Evolutionary conservation across 768 basidiomycete species (phyloP).

Genomic region (Suillus alpinus): DNA sequence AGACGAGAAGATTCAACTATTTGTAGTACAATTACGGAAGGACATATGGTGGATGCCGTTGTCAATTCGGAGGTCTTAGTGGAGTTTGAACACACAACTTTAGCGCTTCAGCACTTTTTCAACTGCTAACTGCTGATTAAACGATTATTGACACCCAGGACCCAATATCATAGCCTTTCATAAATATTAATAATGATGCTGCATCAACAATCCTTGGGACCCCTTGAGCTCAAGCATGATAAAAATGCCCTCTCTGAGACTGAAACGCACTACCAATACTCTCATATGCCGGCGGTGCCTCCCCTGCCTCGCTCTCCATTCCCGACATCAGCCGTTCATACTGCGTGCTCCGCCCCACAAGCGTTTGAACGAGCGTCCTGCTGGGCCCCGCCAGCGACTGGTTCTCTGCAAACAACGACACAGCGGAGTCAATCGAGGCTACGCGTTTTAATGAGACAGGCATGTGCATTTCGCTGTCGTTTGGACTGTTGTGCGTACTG

Average conservation of each 20-base stretch:
- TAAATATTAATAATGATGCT: background rate
- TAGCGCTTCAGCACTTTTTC: background rate
- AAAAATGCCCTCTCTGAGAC: background rate
- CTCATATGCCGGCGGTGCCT: constrained; percentile 67
- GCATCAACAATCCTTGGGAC: background rate
- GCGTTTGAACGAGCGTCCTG: constrained; percentile 20
- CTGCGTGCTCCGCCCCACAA: constrained; percentile 41
- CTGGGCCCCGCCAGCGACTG: constrained; percentile 7
- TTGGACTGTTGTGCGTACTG: background rate
- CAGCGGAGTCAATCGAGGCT: constrained; percentile 26
- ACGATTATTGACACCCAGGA: background rate
- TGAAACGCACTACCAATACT: constrained; percentile 14
- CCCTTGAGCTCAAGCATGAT: background rate
- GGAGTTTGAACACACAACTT: background rate
- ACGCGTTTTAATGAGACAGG: constrained; percentile 19
- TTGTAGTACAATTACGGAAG: background rate
- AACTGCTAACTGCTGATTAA: background rate
- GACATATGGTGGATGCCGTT: background rate
- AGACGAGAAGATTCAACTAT: background rate
- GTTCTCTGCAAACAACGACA: constrained; percentile 33
- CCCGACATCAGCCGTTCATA: constrained; percentile 87
- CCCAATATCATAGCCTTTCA: background rate
- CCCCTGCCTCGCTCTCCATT: constrained; percentile 79
- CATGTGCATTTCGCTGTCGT: background rate
- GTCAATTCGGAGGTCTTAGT: background rate